Conservation (phyloP, 345 rosid genomes). For the Dimocarpus longan region DNA sequence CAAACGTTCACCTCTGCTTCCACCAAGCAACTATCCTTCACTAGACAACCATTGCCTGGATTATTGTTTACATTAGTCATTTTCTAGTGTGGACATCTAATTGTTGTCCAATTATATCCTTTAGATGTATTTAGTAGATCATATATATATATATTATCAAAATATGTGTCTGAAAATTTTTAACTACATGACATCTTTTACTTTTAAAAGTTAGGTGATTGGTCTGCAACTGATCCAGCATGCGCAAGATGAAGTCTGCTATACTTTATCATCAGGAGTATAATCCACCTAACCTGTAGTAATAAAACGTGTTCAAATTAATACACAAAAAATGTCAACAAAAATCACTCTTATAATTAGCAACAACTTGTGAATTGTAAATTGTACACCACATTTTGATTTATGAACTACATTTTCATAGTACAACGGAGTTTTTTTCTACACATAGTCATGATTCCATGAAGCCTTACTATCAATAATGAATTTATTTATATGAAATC, state of each 20-base stretch:
- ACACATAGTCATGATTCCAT: background rate
- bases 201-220: conserved; percentile 34
- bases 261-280: conserved; percentile 28
- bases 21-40: conserved; percentile 33
- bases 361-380: background rate
- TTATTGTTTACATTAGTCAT: background rate
- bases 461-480: too few relatives aligned
- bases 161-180: background rate
- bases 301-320: background rate
- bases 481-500: too few relatives aligned
- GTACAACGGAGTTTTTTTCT: background rate
- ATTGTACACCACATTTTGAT: background rate
- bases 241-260: conserved; percentile 31
- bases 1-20: conserved; percentile 44
- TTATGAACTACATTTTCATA: background rate
- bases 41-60: conserved; percentile 21
- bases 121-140: background rate
- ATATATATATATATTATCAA: too few relatives aligned
- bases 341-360: background rate
- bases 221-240: conserved; percentile 34
- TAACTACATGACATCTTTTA: conserved; percentile 3
- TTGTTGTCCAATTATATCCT: background rate
- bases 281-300: conserved; percentile 17
- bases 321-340: background rate
- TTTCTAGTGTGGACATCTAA: too few relatives aligned